Percentiles rank a stretch among this genome's conserved stretches.
phyloP scores from a whole-genome alignment of 345 rosid genomes.

The Heritiera fomes region DNA sequence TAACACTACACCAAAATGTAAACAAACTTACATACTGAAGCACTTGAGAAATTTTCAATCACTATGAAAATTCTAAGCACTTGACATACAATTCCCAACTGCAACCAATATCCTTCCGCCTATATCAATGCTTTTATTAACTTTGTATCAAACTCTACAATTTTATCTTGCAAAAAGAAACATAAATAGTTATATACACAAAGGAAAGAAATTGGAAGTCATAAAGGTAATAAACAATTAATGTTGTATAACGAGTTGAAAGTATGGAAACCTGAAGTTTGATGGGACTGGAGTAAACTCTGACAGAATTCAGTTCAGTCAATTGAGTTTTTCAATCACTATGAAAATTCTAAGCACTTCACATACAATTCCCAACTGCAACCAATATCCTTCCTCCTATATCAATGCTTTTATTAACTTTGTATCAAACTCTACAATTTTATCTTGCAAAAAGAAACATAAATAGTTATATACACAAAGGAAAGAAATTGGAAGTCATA shows the following conservation, averaged over 20 bases:
- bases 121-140: background rate
- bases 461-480: background rate
- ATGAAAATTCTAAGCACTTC: too few species aligned
- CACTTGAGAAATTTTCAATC: background rate
- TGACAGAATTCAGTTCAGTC: slow-evolving; percentile 66
- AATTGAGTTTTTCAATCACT: too few species aligned
- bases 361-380: background rate
- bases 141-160: background rate
- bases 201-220: background rate
- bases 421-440: background rate
- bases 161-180: background rate
- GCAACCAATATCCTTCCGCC: background rate
- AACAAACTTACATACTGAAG: background rate
- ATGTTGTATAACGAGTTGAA: background rate
- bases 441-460: background rate
- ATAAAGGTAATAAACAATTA: background rate
- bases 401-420: background rate
- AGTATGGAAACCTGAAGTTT: slow-evolving; percentile 68
- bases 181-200: background rate
- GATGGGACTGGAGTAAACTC: slow-evolving; percentile 72
- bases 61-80: background rate
- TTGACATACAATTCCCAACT: background rate
- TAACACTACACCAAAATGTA: background rate
- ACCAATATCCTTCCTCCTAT: background rate
- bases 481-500: background rate